Base-by-base conservation (phyloP, 768 basidiomycete species). In the Tricholoma furcatifolium region DNA sequence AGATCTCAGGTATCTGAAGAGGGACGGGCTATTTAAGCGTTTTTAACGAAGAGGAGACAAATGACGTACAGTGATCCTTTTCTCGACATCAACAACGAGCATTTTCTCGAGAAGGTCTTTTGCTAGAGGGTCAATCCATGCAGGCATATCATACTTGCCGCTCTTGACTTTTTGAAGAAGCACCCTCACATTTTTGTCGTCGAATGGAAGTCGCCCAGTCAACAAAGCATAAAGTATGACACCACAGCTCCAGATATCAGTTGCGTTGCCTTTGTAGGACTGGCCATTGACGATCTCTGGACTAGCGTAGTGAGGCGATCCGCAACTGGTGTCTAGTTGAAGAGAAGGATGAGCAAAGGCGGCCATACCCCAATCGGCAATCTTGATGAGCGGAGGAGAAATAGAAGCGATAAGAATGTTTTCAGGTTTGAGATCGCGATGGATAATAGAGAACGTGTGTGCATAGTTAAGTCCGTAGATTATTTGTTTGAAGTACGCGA, bases 301-400 rank as follows among this genome's bases (percentile, higher is more conserved):
- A 63, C 88, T 91, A 4, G 94, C 96, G 57, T 98, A 98, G 69
- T 98, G 95, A 56, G 96, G 96, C 56, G 89, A 92, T 6, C 96
- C 96, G 65, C 96, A 98, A 63, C 90, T 93, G 1, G 96, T 98
- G 72, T 96, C 92, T 23, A 97, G 81, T 59, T 94, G 80, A 39
- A 87, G 78, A 36, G 85, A 81, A 35, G 89, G 90, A 36, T 89
- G 88, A 53, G 93, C 91, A 64, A 97, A 91, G 9, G 95, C 91
- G 21, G 96, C 95, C 96, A 98, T 97, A 18, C 96, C 96, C 84
- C 96, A 98, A 70, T 98, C 96, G 20, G 93, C 95, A 39, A 98
- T 90, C 76, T 98, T 98, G 75, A 98, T 81, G 63, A 93, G 77
- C 34, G 87, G 87, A 27, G 88, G 88, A 34, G 81, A 77, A 50